phyloP scores from a whole-genome alignment of 78 protist genomes.

The Goniomonas avonlea region DNA sequence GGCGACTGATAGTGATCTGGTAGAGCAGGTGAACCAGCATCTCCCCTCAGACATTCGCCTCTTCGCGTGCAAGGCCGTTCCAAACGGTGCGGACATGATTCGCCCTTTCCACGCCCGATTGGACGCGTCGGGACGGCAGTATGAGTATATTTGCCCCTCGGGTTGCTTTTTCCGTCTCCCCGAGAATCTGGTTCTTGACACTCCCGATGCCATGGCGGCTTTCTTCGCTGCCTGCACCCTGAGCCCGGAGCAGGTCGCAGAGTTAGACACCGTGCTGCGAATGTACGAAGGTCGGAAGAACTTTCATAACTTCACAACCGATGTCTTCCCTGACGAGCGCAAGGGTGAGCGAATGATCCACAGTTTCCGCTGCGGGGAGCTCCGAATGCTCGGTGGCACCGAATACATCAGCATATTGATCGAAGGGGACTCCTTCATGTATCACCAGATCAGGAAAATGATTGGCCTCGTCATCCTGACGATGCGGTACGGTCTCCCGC shows the following conservation, averaged over 20 bases:
- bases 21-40: no score
- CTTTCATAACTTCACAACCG: constrained; percentile 18
- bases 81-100: constrained; percentile 3
- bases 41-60: no score
- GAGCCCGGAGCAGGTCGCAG: not conserved
- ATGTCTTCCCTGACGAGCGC: not conserved
- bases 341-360: not conserved
- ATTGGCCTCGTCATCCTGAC: not conserved
- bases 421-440: constrained; percentile 6
- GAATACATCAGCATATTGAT: not conserved
- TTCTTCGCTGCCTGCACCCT: no score
- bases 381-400: not conserved
- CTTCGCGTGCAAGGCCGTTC: no score
- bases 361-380: not conserved
- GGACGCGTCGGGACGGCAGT: not conserved
- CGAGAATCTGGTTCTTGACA: no score
- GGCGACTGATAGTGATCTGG: no score
- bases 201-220: no score
- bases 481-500: constrained; percentile 9
- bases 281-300: not conserved
- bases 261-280: not conserved
- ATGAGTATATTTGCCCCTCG: not conserved
- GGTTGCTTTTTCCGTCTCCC: no score
- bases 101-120: constrained; percentile 3
- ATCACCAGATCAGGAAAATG: constrained; percentile 11